Base-by-base conservation (phyloP, 2,329 filamentous ascomycete species). In the Monilinia vaccinii-corymbosi region DNA sequence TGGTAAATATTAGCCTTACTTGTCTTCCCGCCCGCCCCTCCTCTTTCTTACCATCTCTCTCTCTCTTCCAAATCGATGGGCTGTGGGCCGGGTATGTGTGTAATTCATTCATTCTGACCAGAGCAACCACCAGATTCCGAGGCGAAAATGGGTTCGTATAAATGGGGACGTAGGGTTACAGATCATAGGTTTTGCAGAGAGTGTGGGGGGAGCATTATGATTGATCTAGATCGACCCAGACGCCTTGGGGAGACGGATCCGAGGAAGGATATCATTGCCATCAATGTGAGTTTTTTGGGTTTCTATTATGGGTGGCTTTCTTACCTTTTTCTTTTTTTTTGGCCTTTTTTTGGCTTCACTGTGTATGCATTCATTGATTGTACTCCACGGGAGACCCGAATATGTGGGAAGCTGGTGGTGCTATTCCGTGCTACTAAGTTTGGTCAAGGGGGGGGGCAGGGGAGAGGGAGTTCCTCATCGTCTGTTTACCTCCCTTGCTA, bases 221-320 rank as follows among this genome's bases (percentile, higher is more conserved):
- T 68, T 56, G 67, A 68, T 52, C 55, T 67, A 13, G 18, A 42
- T 10, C 44, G 11, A 49, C 40, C 40, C 49, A 52, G 21, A 34
- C 9, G 40, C 5, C 8, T 13, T 46, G 18, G 62, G 14, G 57
- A 56, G 31, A 60, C 40, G 3, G 66, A 65, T 48, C 62, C 66
- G 13, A 63, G 61, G n/a, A 64, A 66, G 13, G 64, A 67, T 56
- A 57, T 59, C 14, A 8, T 69, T 16, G 64, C 60, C 25, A 50
- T 69, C 3, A 68, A 68, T 61, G 66, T 68, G 62, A n/a, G 67
- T 3, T 28, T 28, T 28, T 28, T n/a, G n/a, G n/a, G n/a, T n/a
- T n/a, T n/a, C n/a, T n/a, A n/a, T n/a, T 57, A 21, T 18, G 8
- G 11, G 21, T 34, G 18, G 13, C 8, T 4, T 25, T 53, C 1